These are phyloP conservation scores for Clarireedia paspali DNA, from an alignment of 2,329 filamentous ascomycete genomes.

Conservation along the genomic window DNA sequence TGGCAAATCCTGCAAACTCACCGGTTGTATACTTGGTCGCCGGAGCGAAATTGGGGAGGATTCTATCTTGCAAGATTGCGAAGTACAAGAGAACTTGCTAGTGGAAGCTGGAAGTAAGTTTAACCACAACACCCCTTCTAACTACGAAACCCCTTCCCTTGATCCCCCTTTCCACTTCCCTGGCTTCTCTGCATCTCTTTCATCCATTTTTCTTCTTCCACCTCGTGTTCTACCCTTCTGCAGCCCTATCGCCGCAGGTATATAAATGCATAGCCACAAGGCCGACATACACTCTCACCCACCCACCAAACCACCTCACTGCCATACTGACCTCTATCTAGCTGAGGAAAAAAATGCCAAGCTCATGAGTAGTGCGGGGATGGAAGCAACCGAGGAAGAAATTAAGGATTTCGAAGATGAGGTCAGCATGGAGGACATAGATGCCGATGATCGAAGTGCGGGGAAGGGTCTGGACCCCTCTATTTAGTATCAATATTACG, in stretches of 20 bases:
- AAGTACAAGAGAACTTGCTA: constrained; percentile 84
- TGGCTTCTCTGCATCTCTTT: neutral
- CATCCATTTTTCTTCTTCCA: neutral
- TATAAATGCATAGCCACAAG: too few relatives aligned
- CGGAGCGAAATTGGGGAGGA: constrained; percentile 77
- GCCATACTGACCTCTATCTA: constrained; percentile 26
- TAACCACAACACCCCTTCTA: neutral
- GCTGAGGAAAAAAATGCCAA: constrained; percentile 61
- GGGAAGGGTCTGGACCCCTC: neutral
- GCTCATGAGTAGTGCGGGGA: constrained; percentile 58
- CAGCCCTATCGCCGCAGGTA: too few relatives aligned
- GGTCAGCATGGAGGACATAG: constrained; percentile 12
- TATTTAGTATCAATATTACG: too few relatives aligned
- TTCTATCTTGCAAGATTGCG: constrained; percentile 75
- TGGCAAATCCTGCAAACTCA: constrained; percentile 76
- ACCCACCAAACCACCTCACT: neutral
- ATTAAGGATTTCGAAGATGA: constrained; percentile 39
- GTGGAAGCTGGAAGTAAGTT: constrained; percentile 69
- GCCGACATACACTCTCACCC: too few relatives aligned
- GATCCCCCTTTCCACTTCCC: too few relatives aligned
- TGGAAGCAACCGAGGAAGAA: constrained; percentile 57
- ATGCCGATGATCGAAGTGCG: neutral
- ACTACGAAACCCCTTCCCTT: too few relatives aligned
- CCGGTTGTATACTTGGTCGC: constrained; percentile 78
- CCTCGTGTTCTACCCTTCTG: neutral